Percentiles rank a stretch among this genome's conserved stretches.
phyloP scores from a whole-genome alignment of 768 basidiomycete genomes.

The Porpolomopsis calyptriformis region DNA sequence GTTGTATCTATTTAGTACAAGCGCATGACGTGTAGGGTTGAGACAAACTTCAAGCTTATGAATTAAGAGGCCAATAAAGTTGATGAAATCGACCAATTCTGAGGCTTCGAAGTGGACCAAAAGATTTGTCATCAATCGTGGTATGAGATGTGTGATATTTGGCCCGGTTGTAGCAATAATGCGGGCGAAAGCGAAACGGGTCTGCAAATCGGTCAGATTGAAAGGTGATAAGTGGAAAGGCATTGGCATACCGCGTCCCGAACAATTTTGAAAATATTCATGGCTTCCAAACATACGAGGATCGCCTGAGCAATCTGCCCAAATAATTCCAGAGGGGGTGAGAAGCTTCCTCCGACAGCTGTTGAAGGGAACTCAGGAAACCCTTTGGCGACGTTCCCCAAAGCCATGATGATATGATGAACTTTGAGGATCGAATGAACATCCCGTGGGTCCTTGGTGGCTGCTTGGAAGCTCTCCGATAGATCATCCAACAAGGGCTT shows the following conservation, averaged over 20 bases:
- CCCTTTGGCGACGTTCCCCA: conserved; percentile 91
- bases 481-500: conserved; percentile 75
- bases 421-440: conserved; percentile 73
- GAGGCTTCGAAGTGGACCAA: conserved; percentile 84
- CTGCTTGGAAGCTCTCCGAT: conserved; percentile 43
- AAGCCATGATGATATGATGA: conserved; percentile 89
- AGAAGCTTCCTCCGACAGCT: conserved; percentile 51
- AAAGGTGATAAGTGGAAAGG: background rate
- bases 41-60: conserved; percentile 75
- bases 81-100: conserved; percentile 91
- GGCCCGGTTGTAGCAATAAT: conserved; percentile 85
- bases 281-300: conserved; percentile 73
- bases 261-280: conserved; percentile 80
- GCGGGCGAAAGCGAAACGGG: conserved; percentile 86
- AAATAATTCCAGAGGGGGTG: conserved; percentile 72
- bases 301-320: conserved; percentile 79
- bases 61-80: conserved; percentile 83
- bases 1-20: background rate
- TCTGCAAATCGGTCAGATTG: conserved; percentile 32
- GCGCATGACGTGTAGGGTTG: background rate
- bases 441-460: conserved; percentile 49
- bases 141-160: conserved; percentile 77
- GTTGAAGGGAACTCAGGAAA: conserved; percentile 84
- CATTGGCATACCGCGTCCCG: conserved; percentile 72
- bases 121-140: conserved; percentile 82